These are phyloP conservation scores for Diplodia scrobiculata DNA, from an alignment of 2,329 filamentous ascomycete species.

Conservation along the genomic window DNA sequence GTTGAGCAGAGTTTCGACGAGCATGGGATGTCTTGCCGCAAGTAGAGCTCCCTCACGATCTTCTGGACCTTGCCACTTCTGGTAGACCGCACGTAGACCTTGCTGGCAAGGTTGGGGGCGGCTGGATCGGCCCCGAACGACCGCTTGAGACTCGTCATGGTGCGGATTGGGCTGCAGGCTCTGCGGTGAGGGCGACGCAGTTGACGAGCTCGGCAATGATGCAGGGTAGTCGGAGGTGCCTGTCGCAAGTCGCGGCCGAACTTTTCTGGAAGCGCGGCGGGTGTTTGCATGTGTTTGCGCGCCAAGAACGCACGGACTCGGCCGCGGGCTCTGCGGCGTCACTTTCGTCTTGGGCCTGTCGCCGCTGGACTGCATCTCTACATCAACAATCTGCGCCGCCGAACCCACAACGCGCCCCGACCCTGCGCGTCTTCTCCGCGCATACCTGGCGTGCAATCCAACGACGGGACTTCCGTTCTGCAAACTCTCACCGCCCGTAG, in stretches of 20 bases:
- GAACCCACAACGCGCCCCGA: not conserved
- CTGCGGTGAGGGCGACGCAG: not conserved
- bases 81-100: slow-evolving; percentile 91
- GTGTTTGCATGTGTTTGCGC: slow-evolving; percentile 28
- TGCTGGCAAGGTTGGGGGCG: slow-evolving; percentile 82
- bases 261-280: slow-evolving; percentile 21
- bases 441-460: not conserved
- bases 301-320: slow-evolving; percentile 14
- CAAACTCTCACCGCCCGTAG: not conserved
- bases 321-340: slow-evolving; percentile 16
- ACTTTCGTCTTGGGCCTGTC: slow-evolving; percentile 18
- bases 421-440: not conserved
- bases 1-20: slow-evolving; percentile 82
- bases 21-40: slow-evolving; percentile 95
- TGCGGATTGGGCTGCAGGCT: not conserved
- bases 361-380: slow-evolving; percentile 1
- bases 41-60: slow-evolving; percentile 93
- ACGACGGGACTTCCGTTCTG: not conserved
- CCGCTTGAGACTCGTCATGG: slow-evolving; percentile 65
- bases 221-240: slow-evolving; percentile 2
- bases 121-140: slow-evolving; percentile 56
- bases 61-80: slow-evolving; percentile 98
- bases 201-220: not conserved
- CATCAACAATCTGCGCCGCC: slow-evolving; percentile 11
- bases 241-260: slow-evolving; percentile 14